phyloP scores from a whole-genome alignment of 176 grass and related monocot genomes.

The Carex pumila region DNA sequence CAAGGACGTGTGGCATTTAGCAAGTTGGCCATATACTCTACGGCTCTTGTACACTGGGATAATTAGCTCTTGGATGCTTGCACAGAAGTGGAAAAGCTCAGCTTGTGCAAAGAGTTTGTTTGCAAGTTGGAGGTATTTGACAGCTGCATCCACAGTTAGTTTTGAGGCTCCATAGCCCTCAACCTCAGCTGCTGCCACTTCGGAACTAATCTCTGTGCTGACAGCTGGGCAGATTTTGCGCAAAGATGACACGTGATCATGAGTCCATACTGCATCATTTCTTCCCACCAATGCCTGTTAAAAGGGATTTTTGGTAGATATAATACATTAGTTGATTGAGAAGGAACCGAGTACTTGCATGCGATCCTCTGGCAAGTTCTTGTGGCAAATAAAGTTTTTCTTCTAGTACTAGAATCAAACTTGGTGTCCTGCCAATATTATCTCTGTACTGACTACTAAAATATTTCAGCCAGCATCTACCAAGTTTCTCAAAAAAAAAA shows the following conservation, averaged over 20 bases:
- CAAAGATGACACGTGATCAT: constrained; percentile 74
- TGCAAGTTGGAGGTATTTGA: constrained; percentile 96
- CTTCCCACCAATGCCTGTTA: constrained; percentile 92
- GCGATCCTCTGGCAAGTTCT: background rate
- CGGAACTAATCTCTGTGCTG: constrained; percentile 61
- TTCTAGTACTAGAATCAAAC: background rate
- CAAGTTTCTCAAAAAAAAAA: too few relatives aligned
- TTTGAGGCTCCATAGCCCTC: constrained; percentile 99
- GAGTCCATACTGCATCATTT: constrained; percentile 92
- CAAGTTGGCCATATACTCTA: constrained; percentile 81
- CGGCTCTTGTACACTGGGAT: constrained; percentile 97
- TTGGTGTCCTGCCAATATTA: background rate
- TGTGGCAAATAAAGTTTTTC: background rate
- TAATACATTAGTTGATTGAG: background rate
- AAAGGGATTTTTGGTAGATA: constrained; percentile 7
- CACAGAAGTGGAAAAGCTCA: constrained; percentile 91
- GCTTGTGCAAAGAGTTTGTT: constrained; percentile 91
- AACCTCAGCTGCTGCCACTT: constrained; percentile 87
- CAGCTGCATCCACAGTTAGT: constrained; percentile 84
- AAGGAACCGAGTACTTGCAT: constrained; percentile 7
- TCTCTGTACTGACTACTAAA: background rate
- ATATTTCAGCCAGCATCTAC: background rate
- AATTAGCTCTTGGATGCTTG: constrained; percentile 91
- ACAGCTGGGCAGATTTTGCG: constrained; percentile 88
- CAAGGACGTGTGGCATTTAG: constrained; percentile 94